Conservation (phyloP, 2,329 filamentous ascomycete species). For the Pseudogymnoascus sp. region DNA sequence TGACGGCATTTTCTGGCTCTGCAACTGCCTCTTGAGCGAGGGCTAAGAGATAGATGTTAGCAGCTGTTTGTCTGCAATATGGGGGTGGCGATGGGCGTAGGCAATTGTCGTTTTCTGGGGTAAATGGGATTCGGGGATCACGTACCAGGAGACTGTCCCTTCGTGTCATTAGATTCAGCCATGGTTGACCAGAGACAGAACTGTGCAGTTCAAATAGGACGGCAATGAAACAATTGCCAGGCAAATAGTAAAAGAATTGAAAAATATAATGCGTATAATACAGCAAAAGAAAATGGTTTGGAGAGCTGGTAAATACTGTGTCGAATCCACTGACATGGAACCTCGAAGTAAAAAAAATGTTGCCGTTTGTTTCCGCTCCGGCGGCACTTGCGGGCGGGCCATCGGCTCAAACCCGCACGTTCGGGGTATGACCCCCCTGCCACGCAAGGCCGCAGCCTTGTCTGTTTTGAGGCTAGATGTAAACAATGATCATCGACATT, state of each 20-base stretch:
- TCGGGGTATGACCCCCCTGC: background rate
- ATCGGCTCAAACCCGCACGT: constrained; percentile 6
- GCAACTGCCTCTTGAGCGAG: constrained; percentile 8
- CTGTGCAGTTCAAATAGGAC: constrained; percentile 5
- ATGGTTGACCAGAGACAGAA: constrained; percentile 17
- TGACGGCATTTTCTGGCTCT: constrained; percentile 16
- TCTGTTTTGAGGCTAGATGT: background rate
- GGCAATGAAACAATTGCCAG: constrained; percentile 9
- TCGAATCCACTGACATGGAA: constrained; percentile 6
- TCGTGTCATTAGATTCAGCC: constrained; percentile 25
- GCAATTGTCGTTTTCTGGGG: background rate
- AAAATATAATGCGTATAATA: constrained; percentile 11
- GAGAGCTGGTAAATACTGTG: constrained; percentile 4
- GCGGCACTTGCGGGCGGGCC: constrained; percentile 7
- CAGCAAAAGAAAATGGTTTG: constrained; percentile 11
- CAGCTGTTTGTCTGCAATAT: background rate
- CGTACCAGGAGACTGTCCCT: constrained; percentile 23
- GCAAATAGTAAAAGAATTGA: constrained; percentile 9
- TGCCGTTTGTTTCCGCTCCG: constrained; percentile 8
- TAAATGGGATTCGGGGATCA: constrained; percentile 7
- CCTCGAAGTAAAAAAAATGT: constrained; percentile 6
- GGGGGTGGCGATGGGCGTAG: background rate
- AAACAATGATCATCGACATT: constrained; percentile 3
- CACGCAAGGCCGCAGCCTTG: background rate
- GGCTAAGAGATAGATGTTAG: background rate